Evolutionary conservation across 2,329 filamentous ascomycete species (phyloP).

Genomic region (Curvularia hawaiiensis): DNA sequence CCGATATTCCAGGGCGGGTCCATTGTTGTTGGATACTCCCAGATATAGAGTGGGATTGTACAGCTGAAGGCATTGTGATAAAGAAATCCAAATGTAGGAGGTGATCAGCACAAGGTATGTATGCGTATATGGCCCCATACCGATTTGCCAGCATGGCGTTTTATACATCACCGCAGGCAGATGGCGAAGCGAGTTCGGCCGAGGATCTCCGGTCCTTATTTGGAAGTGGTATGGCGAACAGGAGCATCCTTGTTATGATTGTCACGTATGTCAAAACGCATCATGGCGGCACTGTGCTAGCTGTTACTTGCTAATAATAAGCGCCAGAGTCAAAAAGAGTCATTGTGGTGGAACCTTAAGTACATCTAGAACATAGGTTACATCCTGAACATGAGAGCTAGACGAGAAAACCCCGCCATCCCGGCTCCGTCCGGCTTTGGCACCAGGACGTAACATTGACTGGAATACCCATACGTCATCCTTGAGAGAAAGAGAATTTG

Average conservation of each 20-base stretch:
- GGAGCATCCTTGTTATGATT: neutral
- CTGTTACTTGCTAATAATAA: neutral
- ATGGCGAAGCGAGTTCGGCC: neutral
- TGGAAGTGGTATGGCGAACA: neutral
- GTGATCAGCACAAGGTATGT: neutral
- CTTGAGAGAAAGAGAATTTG: neutral
- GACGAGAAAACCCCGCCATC: neutral
- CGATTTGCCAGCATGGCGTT: neutral
- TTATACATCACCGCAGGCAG: neutral
- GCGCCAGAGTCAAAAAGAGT: neutral
- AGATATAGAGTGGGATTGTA: neutral
- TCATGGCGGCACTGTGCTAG: neutral
- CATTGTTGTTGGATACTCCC: neutral
- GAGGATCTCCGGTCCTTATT: neutral
- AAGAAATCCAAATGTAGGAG: neutral
- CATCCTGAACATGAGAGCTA: neutral
- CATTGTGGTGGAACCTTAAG: neutral
- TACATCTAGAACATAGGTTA: neutral
- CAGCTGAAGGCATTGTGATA: neutral
- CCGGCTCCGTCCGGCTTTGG: neutral
- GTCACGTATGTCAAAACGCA: neutral
- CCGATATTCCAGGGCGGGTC: conserved; percentile 11
- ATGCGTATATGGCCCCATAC: neutral
- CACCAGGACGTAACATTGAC: neutral
- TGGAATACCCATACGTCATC: neutral